A percentile compares a stretch with the other conserved stretches of the same genome.
Conservation (phyloP, 495 filamentous ascomycete genomes). For the Ramalina intermedia region DNA sequence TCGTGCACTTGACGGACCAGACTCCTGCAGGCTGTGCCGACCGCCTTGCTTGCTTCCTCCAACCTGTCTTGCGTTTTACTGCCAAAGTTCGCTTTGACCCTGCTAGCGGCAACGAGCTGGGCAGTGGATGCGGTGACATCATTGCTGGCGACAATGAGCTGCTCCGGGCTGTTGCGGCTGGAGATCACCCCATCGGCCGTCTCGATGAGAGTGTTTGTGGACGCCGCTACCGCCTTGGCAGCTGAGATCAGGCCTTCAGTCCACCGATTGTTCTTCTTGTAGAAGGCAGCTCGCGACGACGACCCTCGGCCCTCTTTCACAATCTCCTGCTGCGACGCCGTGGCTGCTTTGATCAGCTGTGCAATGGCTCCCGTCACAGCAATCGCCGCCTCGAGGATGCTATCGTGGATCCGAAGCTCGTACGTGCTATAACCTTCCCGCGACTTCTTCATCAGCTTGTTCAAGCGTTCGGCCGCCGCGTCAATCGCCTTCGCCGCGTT, state of each 20-base stretch:
- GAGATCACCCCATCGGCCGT: slow-evolving; percentile 93
- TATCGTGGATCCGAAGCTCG: slow-evolving; percentile 86
- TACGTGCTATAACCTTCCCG: slow-evolving; percentile 92
- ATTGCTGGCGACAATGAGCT: slow-evolving; percentile 94
- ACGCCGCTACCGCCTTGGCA: slow-evolving; percentile 83
- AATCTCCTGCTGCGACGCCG: slow-evolving; percentile 88
- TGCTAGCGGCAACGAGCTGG: slow-evolving; percentile 85
- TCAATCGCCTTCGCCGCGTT: slow-evolving; percentile 95
- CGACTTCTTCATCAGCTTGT: slow-evolving; percentile 84
- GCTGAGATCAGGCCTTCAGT: slow-evolving; percentile 94
- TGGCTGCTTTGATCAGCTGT: slow-evolving; percentile 91
- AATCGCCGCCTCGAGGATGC: slow-evolving; percentile 83
- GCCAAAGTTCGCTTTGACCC: slow-evolving; percentile 97
- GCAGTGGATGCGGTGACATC: slow-evolving; percentile 92
- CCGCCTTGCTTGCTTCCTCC: slow-evolving; percentile 83
- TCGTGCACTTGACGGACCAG: slow-evolving; percentile 86
- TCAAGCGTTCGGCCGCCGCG: slow-evolving; percentile 73
- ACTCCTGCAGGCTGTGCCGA: slow-evolving; percentile 72
- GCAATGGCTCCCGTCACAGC: slow-evolving; percentile 95
- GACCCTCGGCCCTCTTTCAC: slow-evolving; percentile 87
- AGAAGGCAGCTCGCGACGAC: slow-evolving; percentile 85
- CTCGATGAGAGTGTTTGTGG: slow-evolving; percentile 91
- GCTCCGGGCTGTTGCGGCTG: slow-evolving; percentile 81
- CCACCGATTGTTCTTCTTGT: slow-evolving; percentile 98
- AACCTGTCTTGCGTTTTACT: slow-evolving; percentile 86